Base-by-base conservation (phyloP, 139 green algal genomes). In the Tetraselmis striata region DNA sequence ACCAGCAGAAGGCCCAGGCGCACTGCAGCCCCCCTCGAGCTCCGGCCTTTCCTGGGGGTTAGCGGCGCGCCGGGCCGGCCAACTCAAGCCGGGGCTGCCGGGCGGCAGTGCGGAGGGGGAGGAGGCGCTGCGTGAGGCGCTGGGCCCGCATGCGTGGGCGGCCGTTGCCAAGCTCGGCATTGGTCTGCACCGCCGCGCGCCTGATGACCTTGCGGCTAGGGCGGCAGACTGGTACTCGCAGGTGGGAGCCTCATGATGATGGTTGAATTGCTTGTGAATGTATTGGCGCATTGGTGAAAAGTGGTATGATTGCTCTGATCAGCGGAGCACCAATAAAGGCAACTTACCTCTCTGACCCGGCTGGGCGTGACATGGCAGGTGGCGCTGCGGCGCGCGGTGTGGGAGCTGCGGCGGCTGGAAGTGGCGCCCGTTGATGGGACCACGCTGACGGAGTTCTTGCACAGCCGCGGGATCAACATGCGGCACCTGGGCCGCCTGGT, bases 371-470 rank as follows among this genome's bases (percentile, higher is more conserved):
- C n/a, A n/a, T n/a, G n/a, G 45, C 45, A 67, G 45, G 45, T 67
- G 28, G 81, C 81, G 30, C 29, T 90, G 29, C 81, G 80, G 0
- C 84, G 81, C 22, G 27, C 86, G 77, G 80, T 90, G 2, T 79
- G 59, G 25, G 86, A 90, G 29, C 85, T 90, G n/a, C 58, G 77
- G 26, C 83, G 86, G 2, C 79, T 90, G 67, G 86, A 90, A 81
- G 81, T 90, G 22, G 87, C 84, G 1, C 86, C 86, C 1, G 82
- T 90, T 1, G 86, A 90, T 59, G 86, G 86, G 1, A 85, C 75
- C 76, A 89, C 86, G 1, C 86, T 90, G 25, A 87, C 84, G 24
- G 86, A 90, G 31, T 90, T 90, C 78, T 85, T 90, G 84, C 86
- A 87, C 79, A 81, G 81, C 1, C 58, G 86, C 29, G 86, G 86